Base-by-base conservation (phyloP, 139 green algal genomes). In the Chlamydomonas schloesseri region DNA sequence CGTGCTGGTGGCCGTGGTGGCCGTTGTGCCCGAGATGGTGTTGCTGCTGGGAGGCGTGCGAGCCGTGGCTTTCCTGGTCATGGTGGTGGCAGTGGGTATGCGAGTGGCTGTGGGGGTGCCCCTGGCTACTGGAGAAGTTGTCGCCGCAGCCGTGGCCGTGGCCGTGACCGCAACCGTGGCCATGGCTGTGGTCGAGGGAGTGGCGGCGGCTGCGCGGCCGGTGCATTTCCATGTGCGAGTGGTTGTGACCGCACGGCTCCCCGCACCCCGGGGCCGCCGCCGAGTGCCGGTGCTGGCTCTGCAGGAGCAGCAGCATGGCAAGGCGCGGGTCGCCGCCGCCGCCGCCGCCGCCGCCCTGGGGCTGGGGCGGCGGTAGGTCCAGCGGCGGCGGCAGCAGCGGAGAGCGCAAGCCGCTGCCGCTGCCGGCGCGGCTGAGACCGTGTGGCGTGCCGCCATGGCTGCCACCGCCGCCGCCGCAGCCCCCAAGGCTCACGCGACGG, bases 21-120 rank as follows among this genome's bases (percentile, higher is more conserved):
- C 84, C 73, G 58, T 84, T 77, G 74, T 84, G 73, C 50, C 78
- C 31, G 6, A 23, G 34, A 6, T 73, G 81, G 24, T 81, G 82
- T n/a, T 67, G 23, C 33, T 73, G 70, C 20, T 23, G 20, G 8
- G 55, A 62, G 42, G 42, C 42, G 8, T 50, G 42, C 42, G 42
- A 50, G 42, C 42, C 42, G 42, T 50, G 42, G 42, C 42, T 50
- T 5, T 50, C 42, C 31, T 42, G 67, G 67, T 42, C 31, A 17
- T 73, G 69, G 74, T 42, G 13, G n/a, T 71, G 33, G 47, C 29
- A 2, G 46, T 84, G 78, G 42, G 53, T 2, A 23, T 73, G 62
- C 36, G 36, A 8, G 36, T 64, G 31, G 50, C 31, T 1, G 46
- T 71, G 60, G 26, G 31, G 33, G 21, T 65, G 60, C 31, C 46